These are phyloP conservation scores for Thecamonas trahens DNA, from an alignment of 78 protist genomes.

Conservation along the genomic window DNA sequence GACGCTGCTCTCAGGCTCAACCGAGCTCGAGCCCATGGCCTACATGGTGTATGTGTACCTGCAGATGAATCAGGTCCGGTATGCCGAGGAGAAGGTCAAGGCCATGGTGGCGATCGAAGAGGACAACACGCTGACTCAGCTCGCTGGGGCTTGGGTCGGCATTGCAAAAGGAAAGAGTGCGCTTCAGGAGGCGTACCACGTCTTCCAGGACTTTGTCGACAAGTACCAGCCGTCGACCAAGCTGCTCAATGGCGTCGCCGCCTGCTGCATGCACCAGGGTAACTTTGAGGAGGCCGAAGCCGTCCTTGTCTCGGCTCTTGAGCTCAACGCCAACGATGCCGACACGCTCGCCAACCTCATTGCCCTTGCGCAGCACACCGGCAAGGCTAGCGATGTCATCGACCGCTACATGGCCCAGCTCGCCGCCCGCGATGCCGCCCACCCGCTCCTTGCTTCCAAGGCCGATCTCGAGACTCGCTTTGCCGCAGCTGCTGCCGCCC, in stretches of 20 bases:
- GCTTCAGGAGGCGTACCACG: constrained; percentile 20
- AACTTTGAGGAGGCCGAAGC: constrained; percentile 21
- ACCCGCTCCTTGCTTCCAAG: no score
- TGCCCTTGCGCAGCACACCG: not conserved
- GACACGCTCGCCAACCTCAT: constrained; percentile 13
- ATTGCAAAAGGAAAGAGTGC: constrained; percentile 11
- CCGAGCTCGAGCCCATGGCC: constrained; percentile 11
- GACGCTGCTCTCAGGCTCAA: not conserved
- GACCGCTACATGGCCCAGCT: no score
- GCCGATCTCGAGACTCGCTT: no score
- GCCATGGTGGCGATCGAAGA: constrained; percentile 17
- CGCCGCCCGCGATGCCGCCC: no score
- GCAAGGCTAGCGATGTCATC: constrained; percentile 9
- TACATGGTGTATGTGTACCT: not conserved
- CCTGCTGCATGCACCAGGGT: constrained; percentile 15
- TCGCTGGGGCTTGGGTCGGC: constrained; percentile 31
- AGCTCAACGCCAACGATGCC: constrained; percentile 5
- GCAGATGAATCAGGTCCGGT: constrained; percentile 11
- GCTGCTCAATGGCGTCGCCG: constrained; percentile 18
- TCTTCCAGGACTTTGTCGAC: constrained; percentile 17
- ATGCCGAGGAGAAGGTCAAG: constrained; percentile 14
- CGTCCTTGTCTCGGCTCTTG: not conserved
- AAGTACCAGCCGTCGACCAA: constrained; percentile 2
- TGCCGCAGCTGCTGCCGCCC: no score
- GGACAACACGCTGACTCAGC: constrained; percentile 24